Conservation (phyloP, 768 basidiomycete genomes). For the Tubosaeta sp. region DNA sequence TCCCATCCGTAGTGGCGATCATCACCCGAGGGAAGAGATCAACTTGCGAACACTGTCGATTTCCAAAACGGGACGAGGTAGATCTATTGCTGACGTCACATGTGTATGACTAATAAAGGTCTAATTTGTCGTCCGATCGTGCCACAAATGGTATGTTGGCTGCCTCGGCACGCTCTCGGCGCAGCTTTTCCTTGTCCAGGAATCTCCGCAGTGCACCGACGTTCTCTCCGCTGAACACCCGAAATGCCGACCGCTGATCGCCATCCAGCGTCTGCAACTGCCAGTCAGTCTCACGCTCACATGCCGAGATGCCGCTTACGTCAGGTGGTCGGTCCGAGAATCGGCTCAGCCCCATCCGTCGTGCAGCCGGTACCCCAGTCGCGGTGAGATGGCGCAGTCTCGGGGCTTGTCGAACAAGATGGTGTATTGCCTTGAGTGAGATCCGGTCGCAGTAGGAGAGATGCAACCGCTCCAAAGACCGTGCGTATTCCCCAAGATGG, state of each 20-base stretch:
- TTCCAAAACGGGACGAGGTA: constrained; percentile 6
- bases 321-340: constrained; percentile 73
- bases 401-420: constrained; percentile 55
- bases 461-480: constrained; percentile 72
- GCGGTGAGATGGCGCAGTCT: constrained; percentile 71
- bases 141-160: constrained; percentile 55
- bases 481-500: constrained; percentile 69
- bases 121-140: constrained; percentile 60
- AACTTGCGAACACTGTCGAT: constrained; percentile 1
- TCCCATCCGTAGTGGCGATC: background rate
- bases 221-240: constrained; percentile 74
- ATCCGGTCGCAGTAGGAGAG: constrained; percentile 83
- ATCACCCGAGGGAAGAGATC: background rate
- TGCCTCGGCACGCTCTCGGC: constrained; percentile 55
- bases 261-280: constrained; percentile 52
- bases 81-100: constrained; percentile 10
- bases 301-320: constrained; percentile 36
- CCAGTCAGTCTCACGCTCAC: constrained; percentile 2
- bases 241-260: constrained; percentile 66
- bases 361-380: constrained; percentile 76
- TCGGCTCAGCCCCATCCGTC: constrained; percentile 60
- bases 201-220: constrained; percentile 59
- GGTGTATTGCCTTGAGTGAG: constrained; percentile 70
- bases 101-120: constrained; percentile 44
- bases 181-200: constrained; percentile 63